Conservation (phyloP, 768 basidiomycete species). For the Lyophyllum decastes region DNA sequence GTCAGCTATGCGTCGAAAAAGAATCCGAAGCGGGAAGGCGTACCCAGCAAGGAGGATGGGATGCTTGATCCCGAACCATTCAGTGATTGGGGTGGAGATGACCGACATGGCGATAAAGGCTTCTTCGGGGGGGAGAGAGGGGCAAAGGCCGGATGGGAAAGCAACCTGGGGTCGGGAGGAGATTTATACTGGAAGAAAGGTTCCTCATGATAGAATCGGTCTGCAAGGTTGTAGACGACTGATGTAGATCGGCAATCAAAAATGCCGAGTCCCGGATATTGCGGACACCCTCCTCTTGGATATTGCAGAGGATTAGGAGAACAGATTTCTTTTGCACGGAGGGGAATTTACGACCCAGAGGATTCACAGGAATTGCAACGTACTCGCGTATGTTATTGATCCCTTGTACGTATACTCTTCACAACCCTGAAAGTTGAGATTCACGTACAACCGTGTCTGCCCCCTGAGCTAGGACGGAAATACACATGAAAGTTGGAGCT, state of each 20-base stretch:
- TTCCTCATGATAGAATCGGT: slow-evolving; percentile 17
- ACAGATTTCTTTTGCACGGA: too few species aligned
- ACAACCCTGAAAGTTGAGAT: too few species aligned
- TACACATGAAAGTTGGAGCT: too few species aligned
- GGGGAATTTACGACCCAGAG: too few species aligned
- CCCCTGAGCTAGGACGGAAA: too few species aligned
- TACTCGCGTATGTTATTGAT: background rate
- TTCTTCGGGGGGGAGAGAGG: slow-evolving; percentile 2
- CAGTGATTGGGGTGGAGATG: slow-evolving; percentile 83
- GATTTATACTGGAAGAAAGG: slow-evolving; percentile 9
- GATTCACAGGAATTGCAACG: background rate
- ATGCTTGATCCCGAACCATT: slow-evolving; percentile 87
- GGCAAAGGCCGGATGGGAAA: background rate
- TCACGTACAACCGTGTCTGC: too few species aligned
- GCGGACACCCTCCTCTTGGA: background rate
- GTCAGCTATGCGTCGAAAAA: background rate
- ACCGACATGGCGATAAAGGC: slow-evolving; percentile 46
- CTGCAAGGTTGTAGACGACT: background rate
- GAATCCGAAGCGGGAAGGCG: slow-evolving; percentile 5
- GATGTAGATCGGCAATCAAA: slow-evolving; percentile 10
- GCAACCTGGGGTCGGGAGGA: background rate
- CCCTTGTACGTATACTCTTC: background rate
- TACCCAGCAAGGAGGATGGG: slow-evolving; percentile 84
- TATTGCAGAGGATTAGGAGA: too few species aligned
- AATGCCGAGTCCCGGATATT: slow-evolving; percentile 6